phyloP scores from a whole-genome alignment of 352 stramenopile genomes.

The Hyaloperonospora brassicae region DNA sequence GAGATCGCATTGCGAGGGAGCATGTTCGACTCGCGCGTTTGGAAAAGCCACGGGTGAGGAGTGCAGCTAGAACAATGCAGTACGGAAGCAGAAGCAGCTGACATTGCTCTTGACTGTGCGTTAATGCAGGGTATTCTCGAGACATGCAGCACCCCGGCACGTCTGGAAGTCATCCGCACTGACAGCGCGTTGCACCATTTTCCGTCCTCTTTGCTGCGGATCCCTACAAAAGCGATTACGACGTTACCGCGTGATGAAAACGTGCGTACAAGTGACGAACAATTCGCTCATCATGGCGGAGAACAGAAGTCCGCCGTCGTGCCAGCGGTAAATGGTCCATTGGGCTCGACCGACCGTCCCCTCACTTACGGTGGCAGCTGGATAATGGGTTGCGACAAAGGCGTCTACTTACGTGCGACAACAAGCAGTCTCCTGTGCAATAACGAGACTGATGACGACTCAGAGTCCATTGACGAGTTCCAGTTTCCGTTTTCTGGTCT shows the following conservation, averaged over 20 bases:
- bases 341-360: conserved; percentile 10
- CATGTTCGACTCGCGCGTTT: conserved; percentile 25
- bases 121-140: conserved; percentile 40
- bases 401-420: conserved; percentile 62
- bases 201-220: conserved; percentile 54
- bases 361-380: conserved; percentile 61
- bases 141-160: conserved; percentile 23
- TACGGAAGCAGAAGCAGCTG: neutral
- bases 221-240: conserved; percentile 71
- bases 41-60: conserved; percentile 20
- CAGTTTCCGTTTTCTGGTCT: conserved; percentile 39
- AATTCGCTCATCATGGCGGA: conserved; percentile 15
- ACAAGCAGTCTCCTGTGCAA: conserved; percentile 61
- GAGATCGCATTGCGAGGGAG: conserved; percentile 29
- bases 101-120: conserved; percentile 4
- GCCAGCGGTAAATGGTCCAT: conserved; percentile 4
- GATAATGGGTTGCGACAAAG: conserved; percentile 76
- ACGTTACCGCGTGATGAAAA: conserved; percentile 63
- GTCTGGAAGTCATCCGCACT: conserved; percentile 47
- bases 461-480: conserved; percentile 40
- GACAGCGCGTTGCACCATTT: conserved; percentile 57
- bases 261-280: conserved; percentile 36
- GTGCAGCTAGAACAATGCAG: neutral
- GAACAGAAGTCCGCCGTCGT: conserved; percentile 15
- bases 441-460: conserved; percentile 57